Conservation (phyloP, 2,329 filamentous ascomycete species). For the Stemphylium beticola region DNA sequence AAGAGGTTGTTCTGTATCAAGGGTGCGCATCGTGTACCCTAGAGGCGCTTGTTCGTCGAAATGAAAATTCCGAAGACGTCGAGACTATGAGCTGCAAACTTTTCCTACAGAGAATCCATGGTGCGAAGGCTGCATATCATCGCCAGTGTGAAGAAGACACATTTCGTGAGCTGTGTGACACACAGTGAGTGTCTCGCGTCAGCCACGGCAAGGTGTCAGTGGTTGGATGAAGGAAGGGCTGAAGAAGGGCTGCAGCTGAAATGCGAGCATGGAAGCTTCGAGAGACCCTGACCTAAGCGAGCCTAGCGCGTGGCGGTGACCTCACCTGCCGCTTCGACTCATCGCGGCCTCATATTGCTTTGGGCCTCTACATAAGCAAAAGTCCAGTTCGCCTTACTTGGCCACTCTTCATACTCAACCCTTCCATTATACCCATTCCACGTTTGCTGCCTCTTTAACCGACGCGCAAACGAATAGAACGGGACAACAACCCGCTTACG, state of each 20-base stretch:
- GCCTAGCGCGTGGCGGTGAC: conserved; percentile 30
- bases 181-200: conserved; percentile 6
- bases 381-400: conserved; percentile 6
- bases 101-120: background rate
- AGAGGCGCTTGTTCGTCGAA: background rate
- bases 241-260: conserved; percentile 17
- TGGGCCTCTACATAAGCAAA: conserved; percentile 21
- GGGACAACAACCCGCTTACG: conserved; percentile 18
- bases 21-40: background rate
- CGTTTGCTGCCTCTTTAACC: conserved; percentile 15
- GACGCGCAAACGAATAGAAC: conserved; percentile 12
- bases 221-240: conserved; percentile 16
- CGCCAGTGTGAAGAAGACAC: background rate
- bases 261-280: conserved; percentile 27
- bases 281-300: conserved; percentile 21
- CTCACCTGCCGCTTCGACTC: conserved; percentile 27
- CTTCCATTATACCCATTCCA: background rate
- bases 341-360: conserved; percentile 20
- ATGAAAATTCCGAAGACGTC: background rate
- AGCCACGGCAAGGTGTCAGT: conserved; percentile 5
- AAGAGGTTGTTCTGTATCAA: conserved; percentile 26
- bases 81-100: background rate
- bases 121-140: background rate
- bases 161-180: background rate
- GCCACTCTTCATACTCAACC: conserved; percentile 7